A percentile compares a stretch with the other conserved stretches of the same genome.
Evolutionary conservation across 2,329 filamentous ascomycete species (phyloP).

Genomic region (Colletotrichum sp.): DNA sequence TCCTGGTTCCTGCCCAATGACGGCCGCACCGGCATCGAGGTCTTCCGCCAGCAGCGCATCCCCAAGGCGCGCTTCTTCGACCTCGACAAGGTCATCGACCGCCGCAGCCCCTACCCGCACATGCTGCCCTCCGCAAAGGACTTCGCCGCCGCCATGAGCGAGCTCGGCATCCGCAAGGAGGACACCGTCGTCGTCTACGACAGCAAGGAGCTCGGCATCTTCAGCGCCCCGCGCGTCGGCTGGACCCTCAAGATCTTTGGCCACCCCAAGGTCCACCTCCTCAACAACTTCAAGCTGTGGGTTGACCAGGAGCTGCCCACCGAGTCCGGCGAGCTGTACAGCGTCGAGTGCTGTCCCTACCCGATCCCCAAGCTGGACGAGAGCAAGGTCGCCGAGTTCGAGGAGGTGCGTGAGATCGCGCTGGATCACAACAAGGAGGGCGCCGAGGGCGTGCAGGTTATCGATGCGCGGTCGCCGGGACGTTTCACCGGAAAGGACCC

Average conservation of each 20-base stretch:
- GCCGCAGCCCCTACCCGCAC: slow-evolving; percentile 87
- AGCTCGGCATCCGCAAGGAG: slow-evolving; percentile 83
- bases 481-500: slow-evolving; percentile 84
- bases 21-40: slow-evolving; percentile 77
- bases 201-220: slow-evolving; percentile 87
- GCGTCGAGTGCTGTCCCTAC: slow-evolving; percentile 68
- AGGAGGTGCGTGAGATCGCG: slow-evolving; percentile 80
- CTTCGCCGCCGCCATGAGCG: slow-evolving; percentile 88
- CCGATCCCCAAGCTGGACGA: slow-evolving; percentile 66
- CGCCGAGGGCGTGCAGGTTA: slow-evolving; percentile 80
- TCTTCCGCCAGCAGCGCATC: slow-evolving; percentile 83
- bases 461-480: slow-evolving; percentile 83
- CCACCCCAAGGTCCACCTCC: slow-evolving; percentile 83
- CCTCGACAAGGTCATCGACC: slow-evolving; percentile 89
- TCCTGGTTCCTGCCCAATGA: slow-evolving; percentile 98
- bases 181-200: slow-evolving; percentile 96
- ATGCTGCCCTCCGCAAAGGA: slow-evolving; percentile 86
- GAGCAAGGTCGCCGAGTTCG: slow-evolving; percentile 76
- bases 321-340: slow-evolving; percentile 78
- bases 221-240: slow-evolving; percentile 89
- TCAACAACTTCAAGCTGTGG: slow-evolving; percentile 98
- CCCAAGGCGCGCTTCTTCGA: slow-evolving; percentile 95
- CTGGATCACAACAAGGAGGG: slow-evolving; percentile 82
- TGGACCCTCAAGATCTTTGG: slow-evolving; percentile 95
- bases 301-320: slow-evolving; percentile 81